These are phyloP conservation scores for Wickerhamomyces bovis DNA, from an alignment of 805 yeast species.

Conservation along the genomic window DNA sequence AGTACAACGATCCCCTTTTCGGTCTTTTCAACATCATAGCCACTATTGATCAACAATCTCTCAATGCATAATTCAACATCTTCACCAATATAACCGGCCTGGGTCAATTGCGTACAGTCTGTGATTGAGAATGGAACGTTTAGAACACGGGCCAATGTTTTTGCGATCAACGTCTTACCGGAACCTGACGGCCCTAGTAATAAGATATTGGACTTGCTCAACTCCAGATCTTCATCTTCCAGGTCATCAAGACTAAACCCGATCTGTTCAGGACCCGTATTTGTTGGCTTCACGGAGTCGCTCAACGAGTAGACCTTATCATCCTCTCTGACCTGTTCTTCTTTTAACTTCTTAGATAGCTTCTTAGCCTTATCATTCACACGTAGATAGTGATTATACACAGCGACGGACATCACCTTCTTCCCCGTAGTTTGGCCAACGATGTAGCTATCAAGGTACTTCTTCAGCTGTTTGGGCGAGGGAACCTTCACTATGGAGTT, in stretches of 20 bases:
- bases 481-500: conserved; percentile 30
- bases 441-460: conserved; percentile 43
- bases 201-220: conserved; percentile 51
- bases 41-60: conserved; percentile 42
- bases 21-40: conserved; percentile 44
- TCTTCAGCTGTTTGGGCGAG: conserved; percentile 41
- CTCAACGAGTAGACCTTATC: conserved; percentile 22
- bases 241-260: conserved; percentile 19
- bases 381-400: conserved; percentile 50
- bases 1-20: conserved; percentile 55
- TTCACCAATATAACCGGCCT: conserved; percentile 62
- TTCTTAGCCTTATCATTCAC: conserved; percentile 35
- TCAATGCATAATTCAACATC: conserved; percentile 55
- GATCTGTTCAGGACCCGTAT: conserved; percentile 27
- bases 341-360: conserved; percentile 23
- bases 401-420: conserved; percentile 55
- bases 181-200: conserved; percentile 58
- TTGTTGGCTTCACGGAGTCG: conserved; percentile 18
- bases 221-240: conserved; percentile 35
- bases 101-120: conserved; percentile 57
- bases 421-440: conserved; percentile 53
- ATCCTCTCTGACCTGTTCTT: conserved; percentile 24
- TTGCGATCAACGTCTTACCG: conserved; percentile 54
- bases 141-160: conserved; percentile 44
- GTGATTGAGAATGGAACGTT: conserved; percentile 54